phyloP scores from a whole-genome alignment of 805 yeast species.

The Cyberlindnera nakhonratchasimensis region DNA sequence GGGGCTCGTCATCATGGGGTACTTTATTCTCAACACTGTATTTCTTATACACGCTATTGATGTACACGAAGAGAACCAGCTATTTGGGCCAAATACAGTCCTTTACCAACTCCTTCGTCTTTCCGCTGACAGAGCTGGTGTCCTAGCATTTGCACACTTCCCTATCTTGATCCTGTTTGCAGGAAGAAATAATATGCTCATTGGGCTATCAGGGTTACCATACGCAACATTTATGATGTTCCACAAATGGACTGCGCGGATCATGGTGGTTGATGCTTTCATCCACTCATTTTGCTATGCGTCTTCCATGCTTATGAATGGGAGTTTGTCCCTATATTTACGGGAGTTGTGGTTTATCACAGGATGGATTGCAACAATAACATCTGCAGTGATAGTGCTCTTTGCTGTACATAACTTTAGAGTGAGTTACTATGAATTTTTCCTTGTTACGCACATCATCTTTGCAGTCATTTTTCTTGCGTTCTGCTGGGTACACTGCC shows the following conservation, averaged over 20 bases:
- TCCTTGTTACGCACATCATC: slow-evolving; percentile 53
- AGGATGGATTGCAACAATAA: slow-evolving; percentile 18
- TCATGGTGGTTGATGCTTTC: slow-evolving; percentile 39
- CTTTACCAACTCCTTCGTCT: slow-evolving; percentile 8
- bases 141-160: slow-evolving; percentile 35
- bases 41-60: slow-evolving; percentile 12
- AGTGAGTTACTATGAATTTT: slow-evolving; percentile 53
- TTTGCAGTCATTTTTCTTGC: slow-evolving; percentile 51
- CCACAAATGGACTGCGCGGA: slow-evolving; percentile 64
- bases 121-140: slow-evolving; percentile 26
- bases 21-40: slow-evolving; percentile 26
- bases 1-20: slow-evolving; percentile 30
- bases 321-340: not conserved
- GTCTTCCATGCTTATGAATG: slow-evolving; percentile 20
- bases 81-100: slow-evolving; percentile 18
- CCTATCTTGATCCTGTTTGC: slow-evolving; percentile 63
- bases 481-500: slow-evolving; percentile 58
- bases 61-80: slow-evolving; percentile 17
- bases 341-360: slow-evolving; percentile 17
- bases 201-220: slow-evolving; percentile 57
- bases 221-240: slow-evolving; percentile 59
- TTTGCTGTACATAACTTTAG: slow-evolving; percentile 43
- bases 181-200: slow-evolving; percentile 68
- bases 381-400: slow-evolving; percentile 10
- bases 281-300: slow-evolving; percentile 36